A percentile compares a stretch with the other conserved stretches of the same genome.
Conservation (phyloP, 345 rosid species). For the Psidium friedrichsthalianum region DNA sequence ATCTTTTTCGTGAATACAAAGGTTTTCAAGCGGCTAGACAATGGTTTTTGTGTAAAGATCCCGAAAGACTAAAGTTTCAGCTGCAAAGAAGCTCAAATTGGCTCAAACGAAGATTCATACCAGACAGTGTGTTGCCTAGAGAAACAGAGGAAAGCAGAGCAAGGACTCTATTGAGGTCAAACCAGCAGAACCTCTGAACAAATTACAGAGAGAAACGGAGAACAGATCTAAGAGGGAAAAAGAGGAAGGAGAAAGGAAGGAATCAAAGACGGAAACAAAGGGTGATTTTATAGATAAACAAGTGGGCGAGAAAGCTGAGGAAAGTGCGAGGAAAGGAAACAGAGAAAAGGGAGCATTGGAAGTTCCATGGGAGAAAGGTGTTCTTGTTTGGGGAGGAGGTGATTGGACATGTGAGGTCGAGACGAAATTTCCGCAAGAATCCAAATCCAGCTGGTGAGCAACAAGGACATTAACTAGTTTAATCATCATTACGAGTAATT, state of each 20-base stretch:
- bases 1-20: background rate
- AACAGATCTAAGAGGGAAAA: background rate
- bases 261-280: background rate
- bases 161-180: background rate
- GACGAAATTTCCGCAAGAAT: conserved; percentile 9
- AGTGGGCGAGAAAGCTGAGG: background rate
- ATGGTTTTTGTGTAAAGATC: background rate
- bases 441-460: conserved; percentile 4
- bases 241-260: background rate
- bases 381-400: background rate
- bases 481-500: background rate
- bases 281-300: background rate
- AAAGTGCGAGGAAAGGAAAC: background rate
- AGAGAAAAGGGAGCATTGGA: background rate
- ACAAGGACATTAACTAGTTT: background rate
- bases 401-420: conserved; percentile 5
- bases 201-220: background rate
- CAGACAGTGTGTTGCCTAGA: background rate
- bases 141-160: background rate
- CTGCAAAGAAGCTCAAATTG: background rate
- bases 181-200: background rate
- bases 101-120: background rate
- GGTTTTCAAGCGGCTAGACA: background rate
- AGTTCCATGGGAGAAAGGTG: background rate
- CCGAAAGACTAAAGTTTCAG: background rate